Conservation (phyloP, 2,329 filamentous ascomycete species). For the Ceratocystis ficicola region DNA sequence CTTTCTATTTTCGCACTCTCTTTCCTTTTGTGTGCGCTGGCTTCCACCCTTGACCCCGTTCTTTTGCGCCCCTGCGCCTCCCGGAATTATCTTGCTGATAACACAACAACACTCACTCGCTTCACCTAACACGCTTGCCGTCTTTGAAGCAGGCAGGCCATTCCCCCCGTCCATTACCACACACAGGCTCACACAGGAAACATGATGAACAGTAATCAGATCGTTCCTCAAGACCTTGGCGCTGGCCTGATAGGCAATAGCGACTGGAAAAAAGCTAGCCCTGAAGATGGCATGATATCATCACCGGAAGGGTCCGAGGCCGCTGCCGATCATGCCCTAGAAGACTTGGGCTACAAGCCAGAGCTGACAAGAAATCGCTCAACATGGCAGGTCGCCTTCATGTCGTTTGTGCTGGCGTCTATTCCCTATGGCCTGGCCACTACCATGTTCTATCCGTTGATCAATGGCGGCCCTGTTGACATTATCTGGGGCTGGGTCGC, state of each 20-base stretch:
- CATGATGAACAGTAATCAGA: neutral
- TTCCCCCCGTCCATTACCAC: neutral
- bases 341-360: conserved; percentile 53
- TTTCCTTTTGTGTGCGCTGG: conserved; percentile 8
- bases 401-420: conserved; percentile 64
- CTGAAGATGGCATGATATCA: conserved; percentile 24
- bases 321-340: conserved; percentile 50
- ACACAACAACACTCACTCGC: neutral
- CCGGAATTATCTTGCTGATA: neutral
- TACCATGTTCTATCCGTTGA: conserved; percentile 54
- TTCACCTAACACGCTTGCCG: neutral
- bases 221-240: conserved; percentile 17
- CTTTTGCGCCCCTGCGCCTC: neutral
- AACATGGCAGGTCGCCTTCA: conserved; percentile 58
- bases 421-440: conserved; percentile 64
- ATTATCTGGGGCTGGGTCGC: conserved; percentile 63
- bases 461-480: conserved; percentile 53
- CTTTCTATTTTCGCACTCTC: neutral
- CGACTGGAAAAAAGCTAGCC: conserved; percentile 11
- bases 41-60: neutral
- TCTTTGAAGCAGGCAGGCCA: neutral
- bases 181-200: neutral
- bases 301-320: conserved; percentile 28
- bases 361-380: conserved; percentile 54
- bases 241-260: neutral